Evolutionary conservation across 2,329 filamentous ascomycete species (phyloP).

Genomic region (Cadophora sp.): DNA sequence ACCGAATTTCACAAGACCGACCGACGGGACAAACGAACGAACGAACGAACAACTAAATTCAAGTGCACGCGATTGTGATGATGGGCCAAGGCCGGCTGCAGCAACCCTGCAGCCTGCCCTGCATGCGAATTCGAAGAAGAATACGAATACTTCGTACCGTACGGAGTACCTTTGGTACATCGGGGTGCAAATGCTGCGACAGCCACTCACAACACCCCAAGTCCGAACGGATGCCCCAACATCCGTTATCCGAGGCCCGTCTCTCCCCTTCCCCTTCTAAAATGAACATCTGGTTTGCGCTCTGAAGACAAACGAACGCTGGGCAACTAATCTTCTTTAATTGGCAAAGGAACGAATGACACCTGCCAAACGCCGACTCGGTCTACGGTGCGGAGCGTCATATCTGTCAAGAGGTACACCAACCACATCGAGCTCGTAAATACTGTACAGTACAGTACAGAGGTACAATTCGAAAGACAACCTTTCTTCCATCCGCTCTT

Average conservation of each 20-base stretch:
- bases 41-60: not conserved
- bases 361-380: not conserved
- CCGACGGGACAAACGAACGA: too few relatives aligned
- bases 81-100: not conserved
- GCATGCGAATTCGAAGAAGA: conserved; percentile 15
- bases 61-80: not conserved
- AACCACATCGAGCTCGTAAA: too few relatives aligned
- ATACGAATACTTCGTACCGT: not conserved
- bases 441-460: too few relatives aligned
- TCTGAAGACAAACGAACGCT: not conserved
- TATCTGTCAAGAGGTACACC: not conserved
- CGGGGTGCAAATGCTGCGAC: not conserved
- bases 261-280: too few relatives aligned
- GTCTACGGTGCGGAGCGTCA: not conserved
- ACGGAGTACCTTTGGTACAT: too few relatives aligned
- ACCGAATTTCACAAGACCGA: conserved; percentile 2
- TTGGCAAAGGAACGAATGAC: not conserved
- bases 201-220: not conserved
- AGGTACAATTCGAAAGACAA: too few relatives aligned
- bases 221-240: not conserved
- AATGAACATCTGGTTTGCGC: too few relatives aligned
- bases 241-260: not conserved
- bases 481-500: not conserved
- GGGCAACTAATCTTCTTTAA: not conserved
- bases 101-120: not conserved